phyloP scores from a whole-genome alignment of 371 early-diverging fungal species.

The Rhizomucor pusillus region DNA sequence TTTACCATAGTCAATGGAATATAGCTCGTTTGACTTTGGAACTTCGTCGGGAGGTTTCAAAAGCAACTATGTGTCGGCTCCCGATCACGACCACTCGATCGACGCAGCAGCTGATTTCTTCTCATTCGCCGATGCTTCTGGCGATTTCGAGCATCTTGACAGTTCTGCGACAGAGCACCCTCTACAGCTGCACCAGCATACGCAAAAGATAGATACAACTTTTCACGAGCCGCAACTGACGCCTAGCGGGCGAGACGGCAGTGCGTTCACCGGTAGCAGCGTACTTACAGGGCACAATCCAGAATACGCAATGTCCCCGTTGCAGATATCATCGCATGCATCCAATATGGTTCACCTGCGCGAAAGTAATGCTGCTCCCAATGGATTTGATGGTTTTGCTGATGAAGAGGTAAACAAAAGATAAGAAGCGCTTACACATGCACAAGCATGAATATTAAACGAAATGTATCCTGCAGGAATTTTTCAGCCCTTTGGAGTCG shows the following conservation, averaged over 20 bases:
- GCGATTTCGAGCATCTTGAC: conserved; percentile 1
- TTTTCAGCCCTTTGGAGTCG: conserved; percentile 69
- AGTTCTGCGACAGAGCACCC: neutral
- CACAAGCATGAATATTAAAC: neutral
- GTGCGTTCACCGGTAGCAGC: conserved; percentile 29
- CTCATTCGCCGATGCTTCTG: conserved; percentile 22
- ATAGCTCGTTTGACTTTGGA: neutral
- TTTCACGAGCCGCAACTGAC: conserved; percentile 30
- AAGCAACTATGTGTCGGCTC: neutral
- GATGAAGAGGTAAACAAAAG: conserved; percentile 40
- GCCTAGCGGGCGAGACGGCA: conserved; percentile 29
- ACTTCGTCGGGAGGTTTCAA: neutral
- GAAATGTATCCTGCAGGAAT: conserved; percentile 32
- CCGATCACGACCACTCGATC: neutral
- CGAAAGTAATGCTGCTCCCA: too few species aligned
- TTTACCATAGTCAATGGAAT: neutral
- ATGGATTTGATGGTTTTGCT: conserved; percentile 12
- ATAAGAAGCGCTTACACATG: neutral
- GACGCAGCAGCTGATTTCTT: conserved; percentile 23
- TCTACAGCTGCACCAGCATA: neutral
- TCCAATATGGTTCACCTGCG: neutral
- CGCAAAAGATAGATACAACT: neutral
- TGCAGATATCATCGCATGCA: conserved; percentile 28
- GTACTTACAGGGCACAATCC: conserved; percentile 38
- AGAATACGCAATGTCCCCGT: conserved; percentile 40